Base-by-base conservation (phyloP, 805 yeast genomes). In the Lipomyces yamadae region DNA sequence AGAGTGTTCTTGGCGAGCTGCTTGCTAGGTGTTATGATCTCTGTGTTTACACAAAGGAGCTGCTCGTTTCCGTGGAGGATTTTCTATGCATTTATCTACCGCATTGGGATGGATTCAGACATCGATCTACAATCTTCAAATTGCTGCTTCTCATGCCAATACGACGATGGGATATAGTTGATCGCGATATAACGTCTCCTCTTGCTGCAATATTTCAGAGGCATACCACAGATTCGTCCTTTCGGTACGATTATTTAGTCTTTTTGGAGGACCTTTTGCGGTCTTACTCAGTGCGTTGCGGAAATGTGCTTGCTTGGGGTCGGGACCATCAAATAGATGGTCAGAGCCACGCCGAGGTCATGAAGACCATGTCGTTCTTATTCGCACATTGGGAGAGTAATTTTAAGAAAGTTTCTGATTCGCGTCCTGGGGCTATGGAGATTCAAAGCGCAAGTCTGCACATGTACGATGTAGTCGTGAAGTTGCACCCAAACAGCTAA, bases 11-110 rank as follows among this genome's bases (percentile, higher is more conserved):
- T 2, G 60, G 48, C n/a, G 66, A 63, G 37, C 56, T 64, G 32
- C 67, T 64, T 4, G 18, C 32, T 2, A 53, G 62, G 24, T 24
- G 37, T n/a, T 53, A 34, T 48, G 63, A 63, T 15, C 55, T 66
- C n/a, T 34, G 57, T 29, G 11, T 30, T 5, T 66, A 66, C 33
- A 58, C 61, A 2, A 52, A 39, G 8, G 60, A 60, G 18, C 29
- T 55, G 2, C 55, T 56, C 5, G 32, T 59, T 24, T 58, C 69
- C 10, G 56, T 62, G 15, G 63, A 62, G 30, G 66, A 62, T 29
- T 66, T 66, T 39, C 39, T 66, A 5, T 50, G 58, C 39, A 30
- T 39, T 39, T 66, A 42, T 32, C 64, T 66, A 11, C 58, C 61
- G 5, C 7, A 10, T 11, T 66, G 69, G 69, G 58, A 58, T 29